Conservation (phyloP, 805 yeast genomes). For the Monosporozyma siamensis region DNA sequence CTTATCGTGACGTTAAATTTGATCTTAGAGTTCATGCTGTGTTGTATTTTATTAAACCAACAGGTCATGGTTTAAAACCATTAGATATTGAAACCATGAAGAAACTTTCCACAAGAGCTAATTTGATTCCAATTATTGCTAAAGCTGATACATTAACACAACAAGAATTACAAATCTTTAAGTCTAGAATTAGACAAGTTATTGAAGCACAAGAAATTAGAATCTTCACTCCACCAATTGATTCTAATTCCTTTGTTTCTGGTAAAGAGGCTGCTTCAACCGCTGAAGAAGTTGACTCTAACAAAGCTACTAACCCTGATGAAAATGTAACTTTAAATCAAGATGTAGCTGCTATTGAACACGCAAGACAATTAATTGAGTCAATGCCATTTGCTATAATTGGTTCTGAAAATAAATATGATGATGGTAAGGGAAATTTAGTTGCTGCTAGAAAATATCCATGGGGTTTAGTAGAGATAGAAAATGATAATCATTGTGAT, state of each 20-base stretch:
- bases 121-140: slow-evolving; percentile 82
- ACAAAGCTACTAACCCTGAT: too few species aligned
- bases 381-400: slow-evolving; percentile 82
- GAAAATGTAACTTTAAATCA: slow-evolving; percentile 6
- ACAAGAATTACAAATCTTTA: slow-evolving; percentile 57
- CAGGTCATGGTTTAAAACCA: slow-evolving; percentile 81
- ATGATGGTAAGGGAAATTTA: slow-evolving; percentile 49
- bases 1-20: slow-evolving; percentile 51
- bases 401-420: slow-evolving; percentile 66
- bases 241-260: slow-evolving; percentile 18
- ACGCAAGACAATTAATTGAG: slow-evolving; percentile 69
- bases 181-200: slow-evolving; percentile 67
- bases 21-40: slow-evolving; percentile 89
- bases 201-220: slow-evolving; percentile 78
- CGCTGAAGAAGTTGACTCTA: background rate
- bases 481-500: slow-evolving; percentile 78
- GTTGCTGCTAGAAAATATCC: slow-evolving; percentile 80
- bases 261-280: slow-evolving; percentile 8
- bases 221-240: slow-evolving; percentile 78
- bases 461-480: slow-evolving; percentile 86
- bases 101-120: slow-evolving; percentile 67
- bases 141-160: slow-evolving; percentile 80
- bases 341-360: slow-evolving; percentile 69
- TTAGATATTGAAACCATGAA: slow-evolving; percentile 85
- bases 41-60: slow-evolving; percentile 82